Base-by-base conservation (phyloP, 805 yeast species). In the Metschnikowia henanensis region DNA sequence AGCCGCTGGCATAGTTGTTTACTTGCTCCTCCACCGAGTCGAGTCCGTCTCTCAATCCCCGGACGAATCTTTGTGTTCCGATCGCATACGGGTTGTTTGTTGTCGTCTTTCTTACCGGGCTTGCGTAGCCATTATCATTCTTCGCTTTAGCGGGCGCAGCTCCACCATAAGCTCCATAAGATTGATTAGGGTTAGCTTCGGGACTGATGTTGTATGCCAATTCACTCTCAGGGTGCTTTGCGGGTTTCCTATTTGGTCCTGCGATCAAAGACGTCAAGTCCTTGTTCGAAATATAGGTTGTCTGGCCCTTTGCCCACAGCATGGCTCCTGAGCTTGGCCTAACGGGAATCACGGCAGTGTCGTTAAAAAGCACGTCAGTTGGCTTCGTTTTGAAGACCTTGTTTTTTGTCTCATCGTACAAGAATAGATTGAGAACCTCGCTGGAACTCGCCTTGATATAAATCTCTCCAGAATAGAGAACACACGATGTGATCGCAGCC, bases 291-390 rank as follows among this genome's bases (percentile, higher is more conserved):
- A 84, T 75, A 48, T 75, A 73, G 16, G 80, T 79, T 0, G 84
- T 68, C 35, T 62, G 68, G 3, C 97, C 97, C 52, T 84, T 80
- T 6, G 94, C 87, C 94, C 97, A 87, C 61, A 84, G 92, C 34
- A 87, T 70, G 0, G 94, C 78, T 29, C 89, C 80, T 6, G 87
- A 80, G 4, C 79, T 73, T 2, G 99, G 99, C 37, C 98, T 74
- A 25, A 80, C 77, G 2, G 96, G 95, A 17, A 84, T 76, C 5
- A 76, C 66, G 35, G 85, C 73, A 48, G 80, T 77, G 20, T 79
- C 84, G 56, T 87, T 84, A 66, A 84, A 91, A 28, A 94, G 65
- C 1, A 74, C 65, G 60, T 87, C 96, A 5, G 72, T 64, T 2
- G 56, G 56, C 16, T 51, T 56, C 13, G 56, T 61, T 36, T 55